Evolutionary conservation across 306 rosid genomes (phyloP).

Genomic region (Rubus idaeus): DNA sequence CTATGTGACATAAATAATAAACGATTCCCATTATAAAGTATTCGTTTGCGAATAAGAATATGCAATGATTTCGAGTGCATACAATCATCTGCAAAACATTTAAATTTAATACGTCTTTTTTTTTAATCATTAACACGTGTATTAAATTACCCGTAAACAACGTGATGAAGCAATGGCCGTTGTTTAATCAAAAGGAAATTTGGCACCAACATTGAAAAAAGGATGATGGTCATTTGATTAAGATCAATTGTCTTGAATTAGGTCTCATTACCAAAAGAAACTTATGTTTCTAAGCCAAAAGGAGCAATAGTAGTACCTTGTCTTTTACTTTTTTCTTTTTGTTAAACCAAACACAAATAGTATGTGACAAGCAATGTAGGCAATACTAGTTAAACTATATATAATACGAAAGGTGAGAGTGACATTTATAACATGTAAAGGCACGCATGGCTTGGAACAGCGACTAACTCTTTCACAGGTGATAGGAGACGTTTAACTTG

Average conservation of each 20-base stretch:
- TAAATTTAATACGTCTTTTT: no score
- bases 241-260: not conserved
- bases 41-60: no score
- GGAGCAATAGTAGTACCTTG: not conserved
- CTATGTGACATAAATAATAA: no score
- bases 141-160: no score
- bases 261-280: slow-evolving; percentile 6
- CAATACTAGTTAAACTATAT: not conserved
- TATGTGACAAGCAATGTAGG: not conserved
- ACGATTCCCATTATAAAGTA: no score
- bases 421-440: not conserved
- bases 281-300: not conserved
- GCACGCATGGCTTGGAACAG: slow-evolving; percentile 31
- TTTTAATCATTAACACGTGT: no score
- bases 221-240: not conserved
- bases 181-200: not conserved
- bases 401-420: not conserved
- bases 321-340: not conserved
- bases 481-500: slow-evolving; percentile 25
- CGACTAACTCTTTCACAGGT: slow-evolving; percentile 1
- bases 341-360: slow-evolving; percentile 11
- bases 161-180: no score
- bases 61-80: no score
- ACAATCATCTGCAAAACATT: no score
- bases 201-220: not conserved